phyloP scores from a whole-genome alignment of 1,284 basidiomycete genomes.

The Laetiporus sulphureus region DNA sequence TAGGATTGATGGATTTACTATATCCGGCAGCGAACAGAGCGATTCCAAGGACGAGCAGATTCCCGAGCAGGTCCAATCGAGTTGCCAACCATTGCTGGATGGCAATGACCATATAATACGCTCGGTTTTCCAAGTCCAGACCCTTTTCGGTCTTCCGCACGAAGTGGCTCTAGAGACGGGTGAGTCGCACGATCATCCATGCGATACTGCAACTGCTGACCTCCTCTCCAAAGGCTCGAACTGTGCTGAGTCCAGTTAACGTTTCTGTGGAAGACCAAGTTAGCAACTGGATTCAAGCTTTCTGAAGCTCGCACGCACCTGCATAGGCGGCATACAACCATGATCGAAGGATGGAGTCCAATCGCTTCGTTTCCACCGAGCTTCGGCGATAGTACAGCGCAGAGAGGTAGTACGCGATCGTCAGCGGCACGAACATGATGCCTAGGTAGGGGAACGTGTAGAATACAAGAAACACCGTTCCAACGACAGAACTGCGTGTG shows the following conservation, averaged over 20 bases:
- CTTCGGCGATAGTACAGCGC: slow-evolving; percentile 48
- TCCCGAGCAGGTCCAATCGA: slow-evolving; percentile 63
- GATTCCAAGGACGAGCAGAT: slow-evolving; percentile 68
- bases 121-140: slow-evolving; percentile 60
- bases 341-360: slow-evolving; percentile 66
- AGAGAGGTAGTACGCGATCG: slow-evolving; percentile 40
- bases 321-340: slow-evolving; percentile 52
- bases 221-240: slow-evolving; percentile 53
- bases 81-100: slow-evolving; percentile 60
- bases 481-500: slow-evolving; percentile 34
- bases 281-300: slow-evolving; percentile 31
- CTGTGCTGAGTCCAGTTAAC: slow-evolving; percentile 56
- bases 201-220: slow-evolving; percentile 10
- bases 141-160: slow-evolving; percentile 38
- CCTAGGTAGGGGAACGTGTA: slow-evolving; percentile 60
- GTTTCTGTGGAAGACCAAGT: slow-evolving; percentile 40
- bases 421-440: slow-evolving; percentile 50
- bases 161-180: slow-evolving; percentile 32
- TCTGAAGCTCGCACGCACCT: slow-evolving; percentile 17
- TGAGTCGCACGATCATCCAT: neutral
- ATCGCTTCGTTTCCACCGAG: slow-evolving; percentile 60
- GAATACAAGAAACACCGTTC: slow-evolving; percentile 52
- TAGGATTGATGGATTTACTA: slow-evolving; percentile 39
- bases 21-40: slow-evolving; percentile 60
- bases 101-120: slow-evolving; percentile 72